phyloP scores from a whole-genome alignment of 345 rosid species.

The Sisymbrium irio region DNA sequence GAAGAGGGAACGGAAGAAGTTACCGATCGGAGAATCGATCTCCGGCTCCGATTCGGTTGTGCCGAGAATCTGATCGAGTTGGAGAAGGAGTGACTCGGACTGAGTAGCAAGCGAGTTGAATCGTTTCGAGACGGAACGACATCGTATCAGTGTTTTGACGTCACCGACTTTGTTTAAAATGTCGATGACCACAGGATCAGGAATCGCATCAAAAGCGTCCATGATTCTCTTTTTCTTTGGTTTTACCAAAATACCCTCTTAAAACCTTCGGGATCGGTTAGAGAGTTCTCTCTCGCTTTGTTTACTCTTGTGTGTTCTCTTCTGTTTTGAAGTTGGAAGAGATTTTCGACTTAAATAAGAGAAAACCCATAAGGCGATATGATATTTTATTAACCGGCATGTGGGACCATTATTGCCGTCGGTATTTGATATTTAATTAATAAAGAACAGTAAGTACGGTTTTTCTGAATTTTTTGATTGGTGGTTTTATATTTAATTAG shows the following conservation, averaged over 20 bases:
- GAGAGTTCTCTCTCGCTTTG: conserved; percentile 6
- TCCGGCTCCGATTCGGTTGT: conserved; percentile 25
- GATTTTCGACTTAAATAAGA: conserved; percentile 14
- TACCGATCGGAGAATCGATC: conserved; percentile 18
- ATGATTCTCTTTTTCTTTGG: neutral
- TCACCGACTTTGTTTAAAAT: conserved; percentile 36
- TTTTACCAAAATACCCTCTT: conserved; percentile 13
- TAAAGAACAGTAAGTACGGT: conserved; percentile 28
- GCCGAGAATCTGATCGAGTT: conserved; percentile 35
- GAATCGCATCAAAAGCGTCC: conserved; percentile 38
- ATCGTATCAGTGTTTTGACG: conserved; percentile 35
- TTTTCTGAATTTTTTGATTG: conserved; percentile 2
- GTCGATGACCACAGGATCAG: conserved; percentile 35
- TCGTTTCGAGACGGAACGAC: conserved; percentile 37
- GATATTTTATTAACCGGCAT: conserved; percentile 24
- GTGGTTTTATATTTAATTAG: conserved; percentile 16
- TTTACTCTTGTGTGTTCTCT: neutral
- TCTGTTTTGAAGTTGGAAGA: neutral
- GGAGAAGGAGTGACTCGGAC: conserved; percentile 37
- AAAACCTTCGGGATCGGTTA: neutral
- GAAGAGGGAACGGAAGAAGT: conserved; percentile 33
- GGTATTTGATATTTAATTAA: neutral
- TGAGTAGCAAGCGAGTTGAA: conserved; percentile 33
- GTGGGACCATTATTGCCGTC: conserved; percentile 38
- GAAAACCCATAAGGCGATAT: neutral